Base-by-base conservation (phyloP, 768 basidiomycete species). In the Rhizopogon rudus region DNA sequence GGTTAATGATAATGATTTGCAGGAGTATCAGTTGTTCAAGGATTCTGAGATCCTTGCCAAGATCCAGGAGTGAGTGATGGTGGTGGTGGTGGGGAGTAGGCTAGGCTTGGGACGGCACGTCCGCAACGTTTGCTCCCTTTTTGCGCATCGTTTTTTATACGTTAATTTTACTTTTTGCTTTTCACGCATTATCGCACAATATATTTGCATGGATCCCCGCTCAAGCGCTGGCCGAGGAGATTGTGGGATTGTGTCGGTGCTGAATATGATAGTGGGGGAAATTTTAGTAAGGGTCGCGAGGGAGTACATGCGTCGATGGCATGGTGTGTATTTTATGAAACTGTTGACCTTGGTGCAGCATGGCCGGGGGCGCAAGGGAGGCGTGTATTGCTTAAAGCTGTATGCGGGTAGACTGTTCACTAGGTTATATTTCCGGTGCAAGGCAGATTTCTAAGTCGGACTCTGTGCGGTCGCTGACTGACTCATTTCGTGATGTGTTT, bases 1-100 rank as follows among this genome's bases (percentile, higher is more conserved):
- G 25, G 25, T 25, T 25, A 25, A 25, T 25, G 25, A 25, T 25
- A 25, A 43, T 12, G 57, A 40, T 52, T 35, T 31, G 17, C 63
- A 98, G 94, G 96, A 99, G 68, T 99, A 89, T 74, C 88, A 81
- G 78, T 75, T 99, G 56, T 98, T 95, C 86, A 90, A 87, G 75
- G 96, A 98, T 73, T 71, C 83, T 25, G 95, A 98, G 67, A 97
- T 99, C 68, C 81, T 98, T 52, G 96, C 96, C 56, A 97, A 95
- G 79, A 93, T 98, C 65, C 81, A 88, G 71, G 95, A 97, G 78
- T 97, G 74, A 71, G 20, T 25, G 25, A 25, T 25, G 25, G 25
- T 25, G 25, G 7, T 33, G 51, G 10, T 3, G 41, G 40, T 44
- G 25, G 13, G n/a, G 17, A 45, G 42, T 41, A 20, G 37, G 41